Conservation (phyloP, 2,329 filamentous ascomycete genomes). For the Fusarium oligoseptatum region DNA sequence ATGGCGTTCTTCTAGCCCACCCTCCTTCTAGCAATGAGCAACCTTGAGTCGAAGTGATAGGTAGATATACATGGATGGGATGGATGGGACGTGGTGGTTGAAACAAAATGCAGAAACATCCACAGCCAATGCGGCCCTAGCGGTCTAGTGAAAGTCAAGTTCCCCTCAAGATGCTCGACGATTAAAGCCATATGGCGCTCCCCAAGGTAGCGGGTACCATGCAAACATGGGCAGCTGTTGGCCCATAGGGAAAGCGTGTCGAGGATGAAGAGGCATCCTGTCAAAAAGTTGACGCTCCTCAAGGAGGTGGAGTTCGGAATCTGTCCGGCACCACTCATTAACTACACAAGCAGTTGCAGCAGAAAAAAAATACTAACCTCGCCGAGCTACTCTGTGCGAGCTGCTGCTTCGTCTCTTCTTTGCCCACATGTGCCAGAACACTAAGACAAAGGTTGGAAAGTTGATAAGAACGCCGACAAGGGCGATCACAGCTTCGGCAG, state of each 20-base stretch:
- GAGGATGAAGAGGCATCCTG: background rate
- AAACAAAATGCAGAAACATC: too few relatives aligned
- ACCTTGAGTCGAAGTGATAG: too few relatives aligned
- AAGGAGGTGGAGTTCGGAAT: background rate
- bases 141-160: too few relatives aligned
- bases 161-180: background rate
- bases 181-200: background rate
- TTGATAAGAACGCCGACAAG: constrained; percentile 9
- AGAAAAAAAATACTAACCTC: background rate
- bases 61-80: too few relatives aligned
- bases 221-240: background rate
- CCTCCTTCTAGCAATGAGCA: too few relatives aligned
- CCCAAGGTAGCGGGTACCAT: background rate
- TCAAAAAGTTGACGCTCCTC: background rate
- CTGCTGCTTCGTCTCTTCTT: background rate
- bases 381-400: background rate
- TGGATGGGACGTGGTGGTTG: too few relatives aligned
- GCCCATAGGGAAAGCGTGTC: background rate
- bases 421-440: constrained; percentile 10
- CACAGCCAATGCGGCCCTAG: too few relatives aligned
- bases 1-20: too few relatives aligned
- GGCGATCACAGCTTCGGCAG: constrained; percentile 13
- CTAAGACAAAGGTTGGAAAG: constrained; percentile 7
- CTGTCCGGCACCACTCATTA: rapidly evolving
- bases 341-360: too few relatives aligned